Percentiles rank a stretch among this genome's conserved stretches.
These are phyloP conservation scores for Fusarium redolens DNA, from an alignment of 2,329 filamentous ascomycete species.

Conservation along the genomic window DNA sequence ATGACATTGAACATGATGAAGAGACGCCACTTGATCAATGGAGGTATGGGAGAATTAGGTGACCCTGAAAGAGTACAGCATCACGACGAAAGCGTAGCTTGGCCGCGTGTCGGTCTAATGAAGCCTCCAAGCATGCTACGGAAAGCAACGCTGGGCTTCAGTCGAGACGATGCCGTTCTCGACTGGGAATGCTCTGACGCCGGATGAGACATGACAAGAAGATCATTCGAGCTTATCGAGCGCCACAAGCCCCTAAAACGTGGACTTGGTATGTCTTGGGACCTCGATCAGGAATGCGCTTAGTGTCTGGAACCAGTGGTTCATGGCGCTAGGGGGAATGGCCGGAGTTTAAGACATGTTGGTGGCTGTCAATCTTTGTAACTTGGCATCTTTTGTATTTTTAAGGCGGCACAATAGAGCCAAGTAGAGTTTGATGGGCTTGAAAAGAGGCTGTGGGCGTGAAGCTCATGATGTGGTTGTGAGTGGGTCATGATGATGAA, in stretches of 20 bases:
- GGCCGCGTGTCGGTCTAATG: slow-evolving; percentile 5
- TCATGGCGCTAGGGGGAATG: slow-evolving; percentile 4
- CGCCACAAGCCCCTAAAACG: slow-evolving; percentile 31
- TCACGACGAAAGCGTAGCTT: slow-evolving; percentile 28
- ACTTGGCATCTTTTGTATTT: background rate
- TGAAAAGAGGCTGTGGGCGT: background rate
- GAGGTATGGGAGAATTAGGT: background rate
- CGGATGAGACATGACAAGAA: slow-evolving; percentile 15
- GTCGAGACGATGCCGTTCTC: slow-evolving; percentile 18
- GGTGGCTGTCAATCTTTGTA: background rate
- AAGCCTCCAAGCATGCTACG: slow-evolving; percentile 13
- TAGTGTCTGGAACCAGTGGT: slow-evolving; percentile 26
- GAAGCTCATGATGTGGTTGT: slow-evolving; percentile 3
- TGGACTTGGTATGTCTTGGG: slow-evolving; percentile 36
- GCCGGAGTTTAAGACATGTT: slow-evolving; percentile 9
- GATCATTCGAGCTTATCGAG: background rate
- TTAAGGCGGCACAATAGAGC: background rate
- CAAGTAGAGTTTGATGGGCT: background rate
- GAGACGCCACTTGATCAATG: slow-evolving; percentile 8
- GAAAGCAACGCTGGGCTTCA: slow-evolving; percentile 29
- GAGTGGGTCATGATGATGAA: slow-evolving; percentile 4
- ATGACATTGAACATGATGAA: slow-evolving; percentile 20
- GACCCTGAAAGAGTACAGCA: slow-evolving; percentile 11
- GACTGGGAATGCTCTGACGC: slow-evolving; percentile 8
- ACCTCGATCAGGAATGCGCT: slow-evolving; percentile 28